Evolutionary conservation across 495 filamentous ascomycete genomes (phyloP).

Genomic region (Aspergillus kassunensis): DNA sequence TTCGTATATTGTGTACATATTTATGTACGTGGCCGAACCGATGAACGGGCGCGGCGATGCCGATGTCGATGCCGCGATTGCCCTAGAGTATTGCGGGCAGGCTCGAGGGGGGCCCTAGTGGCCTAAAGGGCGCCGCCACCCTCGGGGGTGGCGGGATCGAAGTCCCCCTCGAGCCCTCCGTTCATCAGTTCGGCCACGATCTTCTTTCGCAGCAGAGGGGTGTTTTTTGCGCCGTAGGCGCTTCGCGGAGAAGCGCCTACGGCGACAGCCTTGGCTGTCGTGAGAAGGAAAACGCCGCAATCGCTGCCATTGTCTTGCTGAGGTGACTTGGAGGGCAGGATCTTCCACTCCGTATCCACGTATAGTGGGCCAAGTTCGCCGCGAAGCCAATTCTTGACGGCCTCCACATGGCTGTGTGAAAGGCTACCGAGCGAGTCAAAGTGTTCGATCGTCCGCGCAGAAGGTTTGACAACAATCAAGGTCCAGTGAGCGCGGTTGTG

Average conservation of each 20-base stretch:
- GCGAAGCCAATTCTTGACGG: slow-evolving; percentile 53
- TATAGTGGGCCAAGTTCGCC: slow-evolving; percentile 55
- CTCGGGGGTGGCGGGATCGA: slow-evolving; percentile 22
- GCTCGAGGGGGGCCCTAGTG: no score
- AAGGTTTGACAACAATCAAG: slow-evolving; percentile 65
- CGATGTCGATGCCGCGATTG: no score
- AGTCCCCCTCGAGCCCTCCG: slow-evolving; percentile 54
- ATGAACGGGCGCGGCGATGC: no score
- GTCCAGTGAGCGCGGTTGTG: slow-evolving; percentile 52
- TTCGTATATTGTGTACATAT: no score
- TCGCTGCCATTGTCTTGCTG: slow-evolving; percentile 68
- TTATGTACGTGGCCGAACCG: no score
- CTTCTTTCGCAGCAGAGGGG: slow-evolving; percentile 53
- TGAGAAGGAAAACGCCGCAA: slow-evolving; percentile 77
- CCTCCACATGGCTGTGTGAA: slow-evolving; percentile 28
- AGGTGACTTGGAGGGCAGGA: slow-evolving; percentile 43
- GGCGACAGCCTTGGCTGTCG: slow-evolving; percentile 66
- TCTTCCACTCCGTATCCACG: slow-evolving; percentile 59
- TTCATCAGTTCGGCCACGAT: slow-evolving; percentile 69
- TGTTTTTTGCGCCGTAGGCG: slow-evolving; percentile 54
- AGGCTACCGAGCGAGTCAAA: slow-evolving; percentile 64
- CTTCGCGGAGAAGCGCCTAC: slow-evolving; percentile 58
- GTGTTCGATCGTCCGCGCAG: slow-evolving; percentile 61
- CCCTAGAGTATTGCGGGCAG: no score
- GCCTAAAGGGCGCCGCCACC: slow-evolving; percentile 26